Base-by-base conservation (phyloP, 2,329 filamentous ascomycete species). In the Anthostomella pinea region DNA sequence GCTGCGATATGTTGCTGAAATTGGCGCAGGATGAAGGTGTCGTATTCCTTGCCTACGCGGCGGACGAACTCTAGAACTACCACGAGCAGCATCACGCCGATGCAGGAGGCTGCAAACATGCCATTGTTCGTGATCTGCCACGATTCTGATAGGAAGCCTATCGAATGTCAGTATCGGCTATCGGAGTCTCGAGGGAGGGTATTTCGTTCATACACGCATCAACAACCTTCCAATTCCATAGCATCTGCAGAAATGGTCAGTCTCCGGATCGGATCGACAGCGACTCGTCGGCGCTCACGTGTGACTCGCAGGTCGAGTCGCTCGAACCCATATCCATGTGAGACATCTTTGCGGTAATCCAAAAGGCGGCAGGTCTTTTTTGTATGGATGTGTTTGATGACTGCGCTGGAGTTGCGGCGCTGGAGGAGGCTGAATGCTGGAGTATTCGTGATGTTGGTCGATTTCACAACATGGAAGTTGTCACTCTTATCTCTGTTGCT, bases 181-280 rank as follows among this genome's bases (percentile, higher is more conserved):
- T 4, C 16, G 6, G 13, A 2, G 6, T 31, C 7, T 29, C 25
- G 23, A 8, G 27, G 13, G 16, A 23, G 20, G 35, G 16, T 24
- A 36, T 17, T 22, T 22, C n/a, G 18, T 28, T 19, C 54, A 8
- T 53, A 58, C 66, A 68, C 20, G 64, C 54, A 36, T 64, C 64
- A 39, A 65, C 56, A 0, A 63, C 67, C 43, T 66, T 58, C 63
- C 65, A 68, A 47, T 68, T 69, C 63, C 64, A 68, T 13, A 68
- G 48, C 66, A 69, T 69, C 66, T 69, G 38, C 18, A 33, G 10
- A 36, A 30, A 36, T 19, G 35, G 47, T 34, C 24, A 33, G 32
- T 30, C 26, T 39, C 34, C 38, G 41, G 11, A 29, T 29, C 16
- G 28, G 34, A 19, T 30, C 33, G 11, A n/a, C 18, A 5, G 6